A percentile compares a stretch with the other conserved stretches of the same genome.
Evolutionary conservation across 192 early-diverging fungal genomes (phyloP).

Genomic region (Podila epigama): DNA sequence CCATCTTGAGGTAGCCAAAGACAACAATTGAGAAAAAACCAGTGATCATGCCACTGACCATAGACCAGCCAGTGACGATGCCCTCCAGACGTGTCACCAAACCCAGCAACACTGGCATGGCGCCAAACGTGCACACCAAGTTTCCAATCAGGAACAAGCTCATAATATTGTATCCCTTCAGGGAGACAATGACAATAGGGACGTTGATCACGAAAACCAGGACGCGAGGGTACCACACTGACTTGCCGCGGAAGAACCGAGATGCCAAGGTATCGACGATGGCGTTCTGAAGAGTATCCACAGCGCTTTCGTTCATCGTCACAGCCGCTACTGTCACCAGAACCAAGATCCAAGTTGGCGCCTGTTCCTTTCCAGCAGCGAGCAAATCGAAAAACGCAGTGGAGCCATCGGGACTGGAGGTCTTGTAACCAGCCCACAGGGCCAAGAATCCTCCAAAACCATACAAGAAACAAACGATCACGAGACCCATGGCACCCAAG

Average conservation of each 20-base stretch:
- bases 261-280: conserved; percentile 68
- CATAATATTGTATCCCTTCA: conserved; percentile 61
- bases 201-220: conserved; percentile 35
- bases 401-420: conserved; percentile 51
- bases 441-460: conserved; percentile 69
- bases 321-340: conserved; percentile 63
- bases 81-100: conserved; percentile 50
- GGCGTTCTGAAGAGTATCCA: conserved; percentile 72
- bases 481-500: conserved; percentile 59
- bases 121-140: conserved; percentile 62
- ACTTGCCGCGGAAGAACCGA: conserved; percentile 34
- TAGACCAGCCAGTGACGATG: conserved; percentile 26
- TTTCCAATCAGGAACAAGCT: conserved; percentile 65
- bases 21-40: conserved; percentile 43
- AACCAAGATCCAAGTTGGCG: conserved; percentile 63
- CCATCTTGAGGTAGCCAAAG: conserved; percentile 38
- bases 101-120: conserved; percentile 61
- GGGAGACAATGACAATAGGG: conserved; percentile 55
- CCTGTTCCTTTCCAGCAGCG: conserved; percentile 32
- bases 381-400: conserved; percentile 72
- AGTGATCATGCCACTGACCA: conserved; percentile 19
- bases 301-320: conserved; percentile 67
- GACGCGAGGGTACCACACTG: conserved; percentile 24
- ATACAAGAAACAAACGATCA: conserved; percentile 59
- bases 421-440: conserved; percentile 62